Base-by-base conservation (phyloP, 1,284 basidiomycete genomes). In the Phellopilus nigrolimitatus region DNA sequence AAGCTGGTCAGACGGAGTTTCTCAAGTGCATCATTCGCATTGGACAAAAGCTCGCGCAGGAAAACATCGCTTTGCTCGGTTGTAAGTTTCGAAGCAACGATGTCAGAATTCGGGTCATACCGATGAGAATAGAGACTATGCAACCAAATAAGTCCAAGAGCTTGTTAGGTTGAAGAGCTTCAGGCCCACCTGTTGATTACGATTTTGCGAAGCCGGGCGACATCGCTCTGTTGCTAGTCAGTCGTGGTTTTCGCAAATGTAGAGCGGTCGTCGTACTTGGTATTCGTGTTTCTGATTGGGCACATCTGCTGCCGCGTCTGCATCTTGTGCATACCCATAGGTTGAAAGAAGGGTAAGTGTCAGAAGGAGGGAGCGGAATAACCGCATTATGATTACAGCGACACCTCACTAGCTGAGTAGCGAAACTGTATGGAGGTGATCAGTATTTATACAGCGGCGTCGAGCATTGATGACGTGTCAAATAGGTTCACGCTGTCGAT, bases 11-110 rank as follows among this genome's bases (percentile, higher is more conserved):
- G 71, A 22, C 94, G 86, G 42, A 95, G 78, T 68, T 97, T 97
- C 67, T 97, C 94, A 36, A 97, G 73, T 1, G 95, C 94, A 66
- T 97, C 94, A 66, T 95, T 95, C 28, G 92, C 86, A 64, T 97
- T 97, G 9, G 92, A 95, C 53, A 97, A 79, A 42, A 97, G 74
- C 69, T 97, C 94, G 39, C 94, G 88, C 46, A 97, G 78, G 67
- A 95, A 97, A 43, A 97, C 86, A 55, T 95, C 94, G 60, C 91
- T 91, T 60, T 64, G 54, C 30, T 17, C 12, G 12, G 24, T 1
- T 43, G 33, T 39, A 42, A 17, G 53, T 21, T 25, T 46, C 22
- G 31, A n/a, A 9, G 25, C 13, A 36, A 47, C 50, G 55, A 36
- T 49, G 56, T 53, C 30, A 50, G 21, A 8, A 40, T 46, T 31